Percentiles rank a stretch among this genome's conserved stretches.
Conservation (phyloP, 108 stramenopile species). For the Licmophora abbreviata region DNA sequence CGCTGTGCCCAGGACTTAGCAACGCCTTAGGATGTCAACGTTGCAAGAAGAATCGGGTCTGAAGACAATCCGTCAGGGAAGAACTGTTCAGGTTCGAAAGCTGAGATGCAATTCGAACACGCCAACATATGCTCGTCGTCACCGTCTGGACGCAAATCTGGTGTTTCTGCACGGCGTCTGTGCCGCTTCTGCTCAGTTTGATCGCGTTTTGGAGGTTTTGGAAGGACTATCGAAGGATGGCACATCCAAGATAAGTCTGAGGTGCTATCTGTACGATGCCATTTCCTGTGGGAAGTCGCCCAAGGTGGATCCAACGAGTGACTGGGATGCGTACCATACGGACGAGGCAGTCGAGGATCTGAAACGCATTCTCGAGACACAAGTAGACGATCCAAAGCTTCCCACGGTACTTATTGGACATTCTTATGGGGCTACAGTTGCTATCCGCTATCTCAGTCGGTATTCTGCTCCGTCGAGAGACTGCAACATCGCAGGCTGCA, state of each 20-base stretch:
- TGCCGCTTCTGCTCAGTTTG: slow-evolving; percentile 3
- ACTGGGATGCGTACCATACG: slow-evolving; percentile 1
- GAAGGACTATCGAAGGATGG: not conserved
- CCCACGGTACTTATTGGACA: not conserved
- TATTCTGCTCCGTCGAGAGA: no score
- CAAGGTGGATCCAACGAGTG: not conserved
- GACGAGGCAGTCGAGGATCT: slow-evolving; percentile 1
- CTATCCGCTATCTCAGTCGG: not conserved
- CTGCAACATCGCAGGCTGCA: not conserved
- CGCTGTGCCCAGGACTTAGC: no score
- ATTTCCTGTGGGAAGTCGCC: slow-evolving; percentile 3
- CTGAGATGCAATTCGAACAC: no score
- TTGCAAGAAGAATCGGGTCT: no score
- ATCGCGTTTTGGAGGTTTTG: not conserved
- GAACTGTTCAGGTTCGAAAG: no score
- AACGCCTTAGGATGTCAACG: no score
- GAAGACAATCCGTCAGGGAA: no score
- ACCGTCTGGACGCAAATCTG: not conserved
- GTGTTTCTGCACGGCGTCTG: not conserved
- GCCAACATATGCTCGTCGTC: no score
- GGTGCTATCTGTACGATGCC: not conserved
- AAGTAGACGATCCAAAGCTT: not conserved
- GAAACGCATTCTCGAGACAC: not conserved
- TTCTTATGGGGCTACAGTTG: not conserved
- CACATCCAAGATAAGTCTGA: not conserved